Base-by-base conservation (phyloP, 306 rosid species). In the Fragaria ananassa region DNA sequence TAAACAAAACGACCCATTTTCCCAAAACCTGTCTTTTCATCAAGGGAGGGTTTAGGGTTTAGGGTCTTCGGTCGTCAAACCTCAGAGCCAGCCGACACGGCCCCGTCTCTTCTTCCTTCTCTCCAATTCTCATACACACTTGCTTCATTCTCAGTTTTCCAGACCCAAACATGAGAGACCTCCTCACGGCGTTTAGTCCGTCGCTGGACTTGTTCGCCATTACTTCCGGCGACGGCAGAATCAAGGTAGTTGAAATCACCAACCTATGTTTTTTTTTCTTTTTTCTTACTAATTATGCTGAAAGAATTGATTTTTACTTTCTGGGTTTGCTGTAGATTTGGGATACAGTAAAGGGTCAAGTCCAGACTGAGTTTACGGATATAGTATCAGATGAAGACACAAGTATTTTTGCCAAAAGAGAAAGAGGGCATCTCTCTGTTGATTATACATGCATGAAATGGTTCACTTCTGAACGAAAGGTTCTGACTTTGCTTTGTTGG, bases 361-460 rank as follows among this genome's bases (percentile, higher is more conserved):
- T 95, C 11, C 97, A 90, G 81, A 88, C 96, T 1, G 98, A 95
- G 83, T 95, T 95, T 70, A 87, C 97, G 3, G 97, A 92, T 72
- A 71, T 94, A 42, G 70, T 82, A 6, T 82, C 92, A 74, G 77
- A 87, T 13, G 90, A 86, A 72, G 82, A 87, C 41, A 80, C 88
- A n/a, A 82, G 79, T 72, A 77, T 76, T 27, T 83, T 76, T 62
- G 72, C 85, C n/a, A 81, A 81, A 54, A 81, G 87, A 61, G 77
- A 74, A 15, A 90, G 85, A 66, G 99, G 97, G n/a, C 99, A 92
- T 64, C 97, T 95, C 46, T 91, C 99, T 5, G 83, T 95, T 62
- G 99, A 95, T 81, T 95, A 90, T 74, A 95, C 96, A 0, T 95
- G 99, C 89, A 92, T 95, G 93, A 91, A 87, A 76, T 95, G 97